Evolutionary conservation across 192 early-diverging fungal genomes (phyloP).

Genomic region (Funneliformis mosseae): DNA sequence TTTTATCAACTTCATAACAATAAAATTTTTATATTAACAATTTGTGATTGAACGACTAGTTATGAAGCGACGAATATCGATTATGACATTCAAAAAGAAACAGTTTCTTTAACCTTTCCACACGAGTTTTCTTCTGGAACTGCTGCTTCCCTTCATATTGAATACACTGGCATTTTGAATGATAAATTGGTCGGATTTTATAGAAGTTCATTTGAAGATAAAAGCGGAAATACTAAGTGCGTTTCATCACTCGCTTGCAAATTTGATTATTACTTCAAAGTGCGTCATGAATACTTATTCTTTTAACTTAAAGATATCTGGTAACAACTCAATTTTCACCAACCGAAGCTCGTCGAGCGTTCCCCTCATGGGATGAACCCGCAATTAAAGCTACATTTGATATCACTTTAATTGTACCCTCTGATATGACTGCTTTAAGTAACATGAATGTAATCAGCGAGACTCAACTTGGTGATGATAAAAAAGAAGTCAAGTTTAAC

Average conservation of each 20-base stretch:
- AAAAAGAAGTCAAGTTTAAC: slow-evolving; percentile 85
- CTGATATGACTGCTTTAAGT: slow-evolving; percentile 79
- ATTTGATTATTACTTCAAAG: neutral
- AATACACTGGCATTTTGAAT: slow-evolving; percentile 70
- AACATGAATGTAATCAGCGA: slow-evolving; percentile 89
- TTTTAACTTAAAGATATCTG: slow-evolving; percentile 58
- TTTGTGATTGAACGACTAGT: slow-evolving; percentile 24
- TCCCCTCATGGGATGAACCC: slow-evolving; percentile 99
- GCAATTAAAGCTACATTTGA: slow-evolving; percentile 94
- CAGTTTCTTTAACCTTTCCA: slow-evolving; percentile 62
- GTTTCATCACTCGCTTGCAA: neutral
- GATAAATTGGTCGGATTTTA: slow-evolving; percentile 97
- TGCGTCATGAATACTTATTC: neutral
- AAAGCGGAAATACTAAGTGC: slow-evolving; percentile 30
- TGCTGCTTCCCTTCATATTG: slow-evolving; percentile 55
- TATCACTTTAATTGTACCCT: slow-evolving; percentile 78
- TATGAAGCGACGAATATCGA: slow-evolving; percentile 48
- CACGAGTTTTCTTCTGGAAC: slow-evolving; percentile 53
- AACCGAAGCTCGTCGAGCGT: slow-evolving; percentile 84
- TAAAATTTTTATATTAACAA: neutral
- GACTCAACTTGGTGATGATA: slow-evolving; percentile 53
- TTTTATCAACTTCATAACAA: neutral
- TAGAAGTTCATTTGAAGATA: slow-evolving; percentile 66
- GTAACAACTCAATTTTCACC: slow-evolving; percentile 96
- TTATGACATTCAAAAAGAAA: slow-evolving; percentile 48